Base-by-base conservation (phyloP, 306 rosid genomes). In the Ceratonia siliqua region DNA sequence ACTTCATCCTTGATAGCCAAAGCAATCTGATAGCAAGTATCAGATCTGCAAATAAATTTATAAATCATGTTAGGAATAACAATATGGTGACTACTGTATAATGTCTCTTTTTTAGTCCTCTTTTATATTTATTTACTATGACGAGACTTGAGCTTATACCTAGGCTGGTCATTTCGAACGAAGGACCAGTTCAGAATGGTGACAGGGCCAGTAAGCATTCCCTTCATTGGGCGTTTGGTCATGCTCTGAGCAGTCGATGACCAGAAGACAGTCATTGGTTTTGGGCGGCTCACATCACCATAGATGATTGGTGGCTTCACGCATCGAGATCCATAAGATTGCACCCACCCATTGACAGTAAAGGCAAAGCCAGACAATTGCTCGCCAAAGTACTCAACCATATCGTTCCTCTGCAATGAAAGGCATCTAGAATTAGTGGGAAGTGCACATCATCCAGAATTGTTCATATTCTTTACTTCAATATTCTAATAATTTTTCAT, bases 171-270 rank as follows among this genome's bases (percentile, higher is more conserved):
- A 41, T 87, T 87, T 59, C 98, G 81, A 20, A 92, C 97, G 24
- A 92, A 92, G 48, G 97, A 92, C 97, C 97, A 92, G 92, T 92
- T 92, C 63, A 92, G 96, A 81, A 92, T 92, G 84, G 98, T 92
- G 54, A 92, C 98, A 4, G 98, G 98, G 77, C 98, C 98, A 0
- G 98, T 92, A 85, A 92, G 98, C 98, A 92, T 92, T 79, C 98
- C 98, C 91, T 92, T 92, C 98, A 92, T 92, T 80, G 97, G 96
- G 52, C 96, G 89, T 35, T 85, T 83, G 9, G 97, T 94, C 81
- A 88, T 73, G 81, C 92, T 82, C 82, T 94, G 98, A 62, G 96
- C 98, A 17, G 67, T 17, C 0, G 97, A 84, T 66, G 96, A 94
- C 98, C 97, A 94, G 85, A 88, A 90, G 75, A 94, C 97, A 0